Evolutionary conservation across 192 early-diverging fungal species (phyloP).

Genomic region (Anaeromyces robustus): DNA sequence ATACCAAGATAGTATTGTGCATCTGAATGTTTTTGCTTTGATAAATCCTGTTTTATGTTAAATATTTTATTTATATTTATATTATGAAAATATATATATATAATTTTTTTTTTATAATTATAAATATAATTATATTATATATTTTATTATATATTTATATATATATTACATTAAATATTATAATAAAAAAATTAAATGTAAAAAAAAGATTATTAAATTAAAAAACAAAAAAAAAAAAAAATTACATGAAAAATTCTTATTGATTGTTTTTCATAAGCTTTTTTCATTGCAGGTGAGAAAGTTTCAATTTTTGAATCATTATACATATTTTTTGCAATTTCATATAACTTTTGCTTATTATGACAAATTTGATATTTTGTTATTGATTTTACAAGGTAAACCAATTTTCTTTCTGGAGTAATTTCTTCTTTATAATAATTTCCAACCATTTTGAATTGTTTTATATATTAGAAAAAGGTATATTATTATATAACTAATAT

Average conservation of each 20-base stretch:
- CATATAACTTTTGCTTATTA: background rate
- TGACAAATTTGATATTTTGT: background rate
- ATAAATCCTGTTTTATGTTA: too few relatives aligned
- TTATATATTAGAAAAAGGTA: too few relatives aligned
- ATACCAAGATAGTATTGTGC: background rate
- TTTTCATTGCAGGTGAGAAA: background rate
- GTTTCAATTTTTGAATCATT: background rate
- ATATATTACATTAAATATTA: too few relatives aligned
- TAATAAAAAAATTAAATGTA: too few relatives aligned
- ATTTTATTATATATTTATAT: too few relatives aligned
- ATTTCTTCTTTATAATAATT: background rate
- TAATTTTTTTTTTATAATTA: background rate
- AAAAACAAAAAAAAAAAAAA: background rate
- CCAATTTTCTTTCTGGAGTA: background rate
- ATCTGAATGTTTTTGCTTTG: background rate
- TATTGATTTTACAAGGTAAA: background rate
- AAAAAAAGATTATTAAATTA: too few relatives aligned
- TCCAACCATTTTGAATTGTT: too few relatives aligned
- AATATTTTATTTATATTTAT: too few relatives aligned
- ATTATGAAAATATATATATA: background rate
- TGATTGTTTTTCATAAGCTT: background rate
- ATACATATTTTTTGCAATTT: background rate
- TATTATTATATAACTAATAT: too few relatives aligned
- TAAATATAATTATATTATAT: too few relatives aligned
- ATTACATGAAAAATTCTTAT: background rate